Conservation (phyloP, 208 protist genomes). For the Leishmania gerbilli region DNA sequence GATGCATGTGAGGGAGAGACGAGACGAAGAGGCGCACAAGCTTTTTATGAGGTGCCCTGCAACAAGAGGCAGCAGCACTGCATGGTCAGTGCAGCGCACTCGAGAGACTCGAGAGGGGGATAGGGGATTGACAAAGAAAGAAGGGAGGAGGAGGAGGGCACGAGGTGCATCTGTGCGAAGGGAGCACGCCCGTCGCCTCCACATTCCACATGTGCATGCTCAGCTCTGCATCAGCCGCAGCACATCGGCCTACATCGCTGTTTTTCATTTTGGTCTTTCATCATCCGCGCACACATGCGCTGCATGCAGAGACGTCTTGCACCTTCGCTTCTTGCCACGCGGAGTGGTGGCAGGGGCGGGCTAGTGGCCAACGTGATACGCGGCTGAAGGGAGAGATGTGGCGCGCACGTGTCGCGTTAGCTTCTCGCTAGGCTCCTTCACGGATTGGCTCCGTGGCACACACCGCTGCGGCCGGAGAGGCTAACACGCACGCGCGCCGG, state of each 20-base stretch:
- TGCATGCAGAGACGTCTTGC: not conserved
- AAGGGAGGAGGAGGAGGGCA: not conserved
- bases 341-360: not conserved
- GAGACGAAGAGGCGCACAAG: not conserved
- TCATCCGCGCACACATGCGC: not conserved
- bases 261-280: too few species aligned
- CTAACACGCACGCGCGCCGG: not conserved
- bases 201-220: not conserved
- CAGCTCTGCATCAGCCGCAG: not conserved
- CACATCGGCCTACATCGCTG: not conserved
- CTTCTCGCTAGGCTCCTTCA: not conserved
- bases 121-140: not conserved
- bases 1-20: not conserved
- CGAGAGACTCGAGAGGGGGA: not conserved
- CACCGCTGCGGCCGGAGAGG: not conserved
- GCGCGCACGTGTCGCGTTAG: not conserved
- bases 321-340: not conserved
- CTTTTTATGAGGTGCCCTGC: not conserved
- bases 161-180: not conserved
- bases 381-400: not conserved
- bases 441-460: not conserved
- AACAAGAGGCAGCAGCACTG: not conserved
- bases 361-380: not conserved
- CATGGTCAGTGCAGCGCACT: not conserved
- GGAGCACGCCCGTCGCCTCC: not conserved